Evolutionary conservation across 495 filamentous ascomycete genomes (phyloP), one percentile per base, ranked within the genome.

Genomic region (Aspergillus baeticus): DNA sequence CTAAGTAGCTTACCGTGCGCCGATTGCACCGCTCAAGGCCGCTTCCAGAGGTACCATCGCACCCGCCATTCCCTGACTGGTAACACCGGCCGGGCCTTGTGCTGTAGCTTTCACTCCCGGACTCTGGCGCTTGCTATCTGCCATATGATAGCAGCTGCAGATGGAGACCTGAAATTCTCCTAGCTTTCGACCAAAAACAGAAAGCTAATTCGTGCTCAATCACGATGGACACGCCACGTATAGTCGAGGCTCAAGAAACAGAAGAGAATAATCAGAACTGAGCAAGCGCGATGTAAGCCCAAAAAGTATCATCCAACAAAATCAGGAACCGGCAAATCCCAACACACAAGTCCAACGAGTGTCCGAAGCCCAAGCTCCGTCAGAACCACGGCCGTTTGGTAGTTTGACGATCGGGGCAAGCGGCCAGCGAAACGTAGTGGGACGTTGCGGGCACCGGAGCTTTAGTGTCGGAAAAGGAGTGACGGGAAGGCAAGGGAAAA

Each of bases 1-100:
- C 17, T 4, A 33, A 21, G 45, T 36, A 41, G 36, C 6, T 68
- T 69, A 82, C 79, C 77, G 77, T 66, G 77, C 75, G 60, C 79
- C 79, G 61, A 81, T 77, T 51, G 73, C 75, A 63, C 71, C 72
- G 63, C 71, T 79, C 68, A 81, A 69, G 37, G 75, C 72, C 50
- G 64, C 67, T 45, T 82, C 77, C 58, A 77, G 55, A 54, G 78
- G 72, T 29, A 77, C 70, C 65, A 74, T 75, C 31, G 63, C 67
- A 37, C 68, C 58, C 42, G 77, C 69, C 68, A 72, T 75, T 57
- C 65, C 68, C 53, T 67, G 58, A 18, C 60, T 63, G 39, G 64
- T 58, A 51, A 57, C 55, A 55, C 53, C 59, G 55, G 62, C 55
- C 36, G 64, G 51, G 53, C 57, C 61, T 43, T 67, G 68, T 38